Evolutionary conservation across 2,329 filamentous ascomycete genomes (phyloP), one percentile per base, ranked within the genome.

Genomic region (Massarina eburnea): DNA sequence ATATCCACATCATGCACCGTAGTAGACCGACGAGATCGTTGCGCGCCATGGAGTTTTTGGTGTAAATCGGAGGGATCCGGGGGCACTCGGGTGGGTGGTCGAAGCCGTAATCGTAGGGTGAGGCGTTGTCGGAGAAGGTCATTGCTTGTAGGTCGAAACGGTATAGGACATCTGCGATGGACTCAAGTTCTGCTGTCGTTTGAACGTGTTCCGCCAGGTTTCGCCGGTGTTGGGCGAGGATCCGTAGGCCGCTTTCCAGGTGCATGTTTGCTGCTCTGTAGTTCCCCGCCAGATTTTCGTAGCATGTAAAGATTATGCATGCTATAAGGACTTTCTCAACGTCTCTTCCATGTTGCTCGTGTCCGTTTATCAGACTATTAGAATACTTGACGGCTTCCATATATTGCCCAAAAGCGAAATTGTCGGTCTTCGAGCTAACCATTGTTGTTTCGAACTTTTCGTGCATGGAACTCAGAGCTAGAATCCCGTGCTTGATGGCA

Each of bases 131-230:
- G 10, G 62, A 64, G 43, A 64, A 66, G 2, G 59, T 63, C 61
- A 66, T 66, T 19, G 62, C 59, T 41, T 66, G 61, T 6, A 66
- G 41, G 39, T 64, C 59, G 46, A 66, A 61, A 9, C 61, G 58
- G 39, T 57, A 59, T 1, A 66, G 53, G 2, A 64, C 54, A 32
- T 58, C 49, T 2, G 51, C 54, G 20, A 64, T 57, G 3, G 56
- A 46, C 27, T 60, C 55, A 26, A 54, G 49, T 12, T 43, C 36
- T 17, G 48, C 38, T 7, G 29, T 34, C 3, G 41, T 46, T 2
- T 26, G 29, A 8, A 20, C 30, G 3, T 44, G 15, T 22, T 27
- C 26, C 4, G 33, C 37, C 8, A 45, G 15, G 5, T 43, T 33
- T 3, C 39, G 34, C 30, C 57, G 54, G 38, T 62, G 49, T 29